These are phyloP conservation scores for Candida caryicola DNA, from an alignment of 805 yeast genomes.

Conservation along the genomic window DNA sequence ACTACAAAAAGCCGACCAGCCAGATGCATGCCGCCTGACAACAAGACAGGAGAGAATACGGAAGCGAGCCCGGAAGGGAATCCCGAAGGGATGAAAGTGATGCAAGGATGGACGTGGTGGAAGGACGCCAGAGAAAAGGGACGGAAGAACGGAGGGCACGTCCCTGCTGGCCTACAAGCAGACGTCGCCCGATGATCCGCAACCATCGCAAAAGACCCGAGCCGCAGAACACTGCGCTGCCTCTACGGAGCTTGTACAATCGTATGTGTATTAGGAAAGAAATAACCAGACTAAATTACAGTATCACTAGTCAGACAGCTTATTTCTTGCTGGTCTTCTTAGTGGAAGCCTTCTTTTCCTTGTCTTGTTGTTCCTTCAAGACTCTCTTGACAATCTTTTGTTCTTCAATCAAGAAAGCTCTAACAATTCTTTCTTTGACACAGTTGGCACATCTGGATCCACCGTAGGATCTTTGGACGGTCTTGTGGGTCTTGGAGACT, in stretches of 20 bases:
- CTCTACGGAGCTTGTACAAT: constrained; percentile 3
- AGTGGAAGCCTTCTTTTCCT: constrained; percentile 58
- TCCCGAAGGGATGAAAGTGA: no score
- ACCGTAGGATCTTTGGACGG: constrained; percentile 99
- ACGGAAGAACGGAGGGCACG: no score
- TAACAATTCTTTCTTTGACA: constrained; percentile 98
- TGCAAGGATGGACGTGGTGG: no score
- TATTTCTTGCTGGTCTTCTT: constrained; percentile 35
- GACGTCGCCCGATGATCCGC: no score
- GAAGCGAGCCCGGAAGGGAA: no score
- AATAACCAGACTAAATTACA: constrained; percentile 13
- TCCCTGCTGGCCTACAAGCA: no score
- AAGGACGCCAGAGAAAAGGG: no score
- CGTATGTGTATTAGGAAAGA: constrained; percentile 14
- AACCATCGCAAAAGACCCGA: no score
- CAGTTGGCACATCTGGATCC: constrained; percentile 98
- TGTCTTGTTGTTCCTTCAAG: constrained; percentile 91
- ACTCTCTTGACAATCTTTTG: constrained; percentile 99
- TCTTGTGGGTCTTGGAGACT: constrained; percentile 93
- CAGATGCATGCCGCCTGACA: no score
- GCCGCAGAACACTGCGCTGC: no score
- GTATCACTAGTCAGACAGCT: constrained; percentile 11
- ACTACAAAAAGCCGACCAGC: no score
- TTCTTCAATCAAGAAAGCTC: constrained; percentile 99
- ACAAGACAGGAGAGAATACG: no score